Evolutionary conservation across 2,329 filamentous ascomycete genomes (phyloP).

Genomic region (Sporothrix globosa): DNA sequence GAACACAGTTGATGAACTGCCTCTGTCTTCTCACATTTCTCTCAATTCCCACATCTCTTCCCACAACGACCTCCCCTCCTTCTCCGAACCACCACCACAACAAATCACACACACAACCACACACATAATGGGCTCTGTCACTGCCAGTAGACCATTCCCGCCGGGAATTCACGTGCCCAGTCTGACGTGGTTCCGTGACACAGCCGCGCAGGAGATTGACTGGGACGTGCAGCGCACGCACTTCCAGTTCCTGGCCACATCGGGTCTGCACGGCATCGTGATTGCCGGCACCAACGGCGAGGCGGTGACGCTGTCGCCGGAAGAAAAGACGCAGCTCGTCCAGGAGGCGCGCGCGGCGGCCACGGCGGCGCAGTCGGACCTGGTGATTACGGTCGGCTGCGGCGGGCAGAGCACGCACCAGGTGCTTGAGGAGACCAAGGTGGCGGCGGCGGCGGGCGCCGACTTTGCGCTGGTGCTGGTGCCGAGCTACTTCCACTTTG

Average conservation of each 20-base stretch:
- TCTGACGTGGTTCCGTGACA: constrained; percentile 58
- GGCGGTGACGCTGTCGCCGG: constrained; percentile 67
- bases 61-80: neutral
- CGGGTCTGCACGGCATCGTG: constrained; percentile 61
- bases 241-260: constrained; percentile 57
- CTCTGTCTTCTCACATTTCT: neutral
- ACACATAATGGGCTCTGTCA: constrained; percentile 27
- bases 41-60: neutral
- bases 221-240: constrained; percentile 59
- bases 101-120: neutral
- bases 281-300: constrained; percentile 76
- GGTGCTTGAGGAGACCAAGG: constrained; percentile 65
- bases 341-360: constrained; percentile 63
- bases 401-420: constrained; percentile 68
- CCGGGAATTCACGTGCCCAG: constrained; percentile 61
- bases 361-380: constrained; percentile 55
- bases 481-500: constrained; percentile 71
- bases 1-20: neutral
- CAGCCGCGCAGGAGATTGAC: constrained; percentile 56
- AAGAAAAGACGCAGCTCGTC: constrained; percentile 66
- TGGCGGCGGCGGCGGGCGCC: constrained; percentile 65
- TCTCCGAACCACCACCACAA: neutral
- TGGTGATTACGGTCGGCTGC: constrained; percentile 69
- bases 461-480: constrained; percentile 70
- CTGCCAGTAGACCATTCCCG: constrained; percentile 40